Base-by-base conservation (phyloP, 805 yeast genomes). In the Saccharomyces kudriavzevii region DNA sequence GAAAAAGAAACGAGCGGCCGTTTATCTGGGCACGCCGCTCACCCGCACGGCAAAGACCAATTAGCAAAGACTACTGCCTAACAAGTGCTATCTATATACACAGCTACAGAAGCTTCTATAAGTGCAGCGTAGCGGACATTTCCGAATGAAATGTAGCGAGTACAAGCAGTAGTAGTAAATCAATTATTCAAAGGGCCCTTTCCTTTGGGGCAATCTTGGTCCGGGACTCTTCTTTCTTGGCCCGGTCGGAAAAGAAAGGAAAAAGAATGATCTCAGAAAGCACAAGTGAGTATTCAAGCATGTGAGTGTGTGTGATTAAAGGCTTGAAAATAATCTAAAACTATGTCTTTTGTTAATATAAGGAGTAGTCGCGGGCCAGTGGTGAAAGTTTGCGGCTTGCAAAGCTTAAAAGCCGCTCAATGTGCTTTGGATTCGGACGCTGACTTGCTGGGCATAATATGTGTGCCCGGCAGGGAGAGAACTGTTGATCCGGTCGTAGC, bases 371-470 rank as follows among this genome's bases (percentile, higher is more conserved):
- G 11, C 11, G 24, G 24, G 20, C 50, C 55, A 6, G n/a, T 88
- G n/a, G 86, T 87, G 4, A 92, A 92, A 65, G 82, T 92, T 3
- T 92, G 99, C 67, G 99, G 99, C 0, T 66, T 92, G 24, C 79
- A 80, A 58, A 75, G 85, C 2, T 65, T 70, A 0, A 85, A 83
- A 48, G 88, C 88, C 0, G 97, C 97, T 0, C 56, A 69, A n/a
- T 63, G 61, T 4, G 97, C 97, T 0, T 70, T 90, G 0, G 80
- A 78, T 0, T 57, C 74, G 5, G 95, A 95, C 0, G 91, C 97
- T 0, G 80, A 86, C 58, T 67, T 89, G 45, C 62, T 92, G 2
- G 99, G 99, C 1, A 81, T 88, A 59, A 94, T 94, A 28, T 68
- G 94, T 65, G 98, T 90, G 2, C 98, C 97, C 0, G 79, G 79